These are phyloP conservation scores for Fomitopsis palustris DNA, from an alignment of 1,284 basidiomycete genomes.

Conservation along the genomic window DNA sequence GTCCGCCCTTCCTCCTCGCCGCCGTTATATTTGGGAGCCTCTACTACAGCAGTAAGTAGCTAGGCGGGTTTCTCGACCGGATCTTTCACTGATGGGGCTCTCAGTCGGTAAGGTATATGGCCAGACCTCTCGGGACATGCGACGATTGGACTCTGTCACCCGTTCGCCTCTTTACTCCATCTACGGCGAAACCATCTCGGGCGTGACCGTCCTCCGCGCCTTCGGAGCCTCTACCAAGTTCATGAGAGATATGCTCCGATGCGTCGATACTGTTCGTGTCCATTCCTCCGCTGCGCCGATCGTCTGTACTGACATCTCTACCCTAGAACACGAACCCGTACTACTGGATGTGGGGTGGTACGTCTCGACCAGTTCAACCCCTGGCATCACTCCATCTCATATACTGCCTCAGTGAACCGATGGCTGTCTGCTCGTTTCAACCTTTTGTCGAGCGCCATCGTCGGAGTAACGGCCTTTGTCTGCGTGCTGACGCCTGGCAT, in stretches of 20 bases:
- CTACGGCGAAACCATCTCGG: conserved; percentile 88
- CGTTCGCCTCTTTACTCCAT: conserved; percentile 90
- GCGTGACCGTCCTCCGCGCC: conserved; percentile 84
- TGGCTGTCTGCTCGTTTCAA: conserved; percentile 85
- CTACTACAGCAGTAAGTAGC: conserved; percentile 63
- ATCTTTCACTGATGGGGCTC: conserved; percentile 2
- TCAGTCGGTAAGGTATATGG: conserved; percentile 72
- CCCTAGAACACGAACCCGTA: conserved; percentile 71
- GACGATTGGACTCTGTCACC: conserved; percentile 84
- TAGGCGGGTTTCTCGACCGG: too few species aligned
- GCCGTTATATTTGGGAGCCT: conserved; percentile 56
- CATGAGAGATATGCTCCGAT: conserved; percentile 81
- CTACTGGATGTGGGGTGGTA: conserved; percentile 87
- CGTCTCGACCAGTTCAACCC: conserved; percentile 13
- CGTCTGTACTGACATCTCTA: conserved; percentile 1
- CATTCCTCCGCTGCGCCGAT: conserved; percentile 4
- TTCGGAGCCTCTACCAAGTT: conserved; percentile 88
- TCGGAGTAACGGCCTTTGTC: conserved; percentile 70
- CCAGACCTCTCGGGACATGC: conserved; percentile 87
- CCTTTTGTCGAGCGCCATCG: conserved; percentile 67
- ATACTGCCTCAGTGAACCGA: conserved; percentile 58
- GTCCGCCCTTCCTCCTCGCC: conserved; percentile 67
- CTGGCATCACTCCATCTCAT: background rate
- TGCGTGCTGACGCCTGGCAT: conserved; percentile 70
- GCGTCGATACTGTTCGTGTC: conserved; percentile 70